phyloP scores from a whole-genome alignment of 2,329 filamentous ascomycete species.

The Alternaria incomplexa region DNA sequence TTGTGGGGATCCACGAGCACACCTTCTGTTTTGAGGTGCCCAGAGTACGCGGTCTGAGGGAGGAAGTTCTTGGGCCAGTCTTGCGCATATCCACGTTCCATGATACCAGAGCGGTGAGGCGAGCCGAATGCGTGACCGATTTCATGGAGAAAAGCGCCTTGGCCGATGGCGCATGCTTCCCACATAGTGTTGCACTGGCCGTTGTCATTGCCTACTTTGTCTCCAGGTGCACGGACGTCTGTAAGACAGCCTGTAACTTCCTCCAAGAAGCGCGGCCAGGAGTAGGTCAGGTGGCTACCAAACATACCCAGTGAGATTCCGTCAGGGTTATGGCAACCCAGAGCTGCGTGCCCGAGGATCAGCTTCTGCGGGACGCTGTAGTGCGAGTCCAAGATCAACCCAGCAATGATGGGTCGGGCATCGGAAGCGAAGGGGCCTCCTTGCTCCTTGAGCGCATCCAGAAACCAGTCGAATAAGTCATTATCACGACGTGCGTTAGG shows the following conservation, averaged over 20 bases:
- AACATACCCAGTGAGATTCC: constrained; percentile 37
- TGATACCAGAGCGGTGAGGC: constrained; percentile 39
- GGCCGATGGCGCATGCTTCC: constrained; percentile 54
- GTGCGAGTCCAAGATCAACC: constrained; percentile 39
- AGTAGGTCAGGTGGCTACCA: constrained; percentile 36
- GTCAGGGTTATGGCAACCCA: constrained; percentile 30
- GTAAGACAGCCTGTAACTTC: constrained; percentile 36
- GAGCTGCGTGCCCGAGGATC: constrained; percentile 32
- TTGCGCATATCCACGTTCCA: constrained; percentile 33
- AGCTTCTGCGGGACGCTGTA: constrained; percentile 29
- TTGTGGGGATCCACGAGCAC: constrained; percentile 11
- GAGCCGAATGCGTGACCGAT: constrained; percentile 49
- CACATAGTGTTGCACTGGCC: constrained; percentile 53
- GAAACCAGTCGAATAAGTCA: constrained; percentile 29
- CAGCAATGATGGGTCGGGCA: constrained; percentile 36
- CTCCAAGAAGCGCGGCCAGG: constrained; percentile 40
- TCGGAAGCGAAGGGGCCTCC: constrained; percentile 33
- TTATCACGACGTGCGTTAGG: constrained; percentile 11
- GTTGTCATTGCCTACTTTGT: constrained; percentile 38
- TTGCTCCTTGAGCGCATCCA: constrained; percentile 28
- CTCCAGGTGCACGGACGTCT: constrained; percentile 47
- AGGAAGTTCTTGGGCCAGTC: constrained; percentile 55
- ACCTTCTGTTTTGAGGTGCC: background rate
- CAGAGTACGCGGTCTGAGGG: constrained; percentile 26
- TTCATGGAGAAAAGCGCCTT: constrained; percentile 47